A percentile compares a stretch with the other conserved stretches of the same genome.
phyloP scores from a whole-genome alignment of 2,329 filamentous ascomycete species.

The Penicillium rolfsii region DNA sequence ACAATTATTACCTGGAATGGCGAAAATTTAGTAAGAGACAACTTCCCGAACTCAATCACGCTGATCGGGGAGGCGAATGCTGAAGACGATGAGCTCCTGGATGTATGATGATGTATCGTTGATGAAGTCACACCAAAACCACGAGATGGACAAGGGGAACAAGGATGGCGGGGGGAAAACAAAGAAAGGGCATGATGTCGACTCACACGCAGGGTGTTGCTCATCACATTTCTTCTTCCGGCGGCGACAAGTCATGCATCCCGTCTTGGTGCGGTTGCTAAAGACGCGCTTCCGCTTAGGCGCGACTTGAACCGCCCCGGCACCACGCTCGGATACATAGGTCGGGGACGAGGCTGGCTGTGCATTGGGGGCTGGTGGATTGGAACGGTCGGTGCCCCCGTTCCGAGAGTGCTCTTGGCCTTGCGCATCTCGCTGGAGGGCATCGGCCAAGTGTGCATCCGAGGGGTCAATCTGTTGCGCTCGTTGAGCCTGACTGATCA shows the following conservation, averaged over 20 bases:
- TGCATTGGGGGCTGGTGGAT: conserved; percentile 39
- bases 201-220: conserved; percentile 85
- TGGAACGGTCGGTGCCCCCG: conserved; percentile 38
- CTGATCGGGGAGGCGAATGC: background rate
- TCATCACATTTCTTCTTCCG: conserved; percentile 99
- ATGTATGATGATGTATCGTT: conserved; percentile 4
- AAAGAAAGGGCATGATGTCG: conserved; percentile 10
- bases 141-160: background rate
- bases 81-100: conserved; percentile 15
- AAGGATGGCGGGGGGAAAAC: background rate
- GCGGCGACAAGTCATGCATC: conserved; percentile 86
- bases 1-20: conserved; percentile 76
- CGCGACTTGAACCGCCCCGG: conserved; percentile 43
- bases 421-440: conserved; percentile 55
- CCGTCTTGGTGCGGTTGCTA: conserved; percentile 93
- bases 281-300: conserved; percentile 63
- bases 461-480: conserved; percentile 50
- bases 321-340: conserved; percentile 39
- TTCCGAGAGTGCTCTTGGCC: conserved; percentile 42
- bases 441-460: conserved; percentile 57
- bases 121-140: background rate
- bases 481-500: conserved; percentile 52
- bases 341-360: conserved; percentile 40
- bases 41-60: background rate
- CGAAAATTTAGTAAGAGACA: conserved; percentile 12